Base-by-base conservation (phyloP, 352 stramenopile species). In the Pythium biforme region DNA sequence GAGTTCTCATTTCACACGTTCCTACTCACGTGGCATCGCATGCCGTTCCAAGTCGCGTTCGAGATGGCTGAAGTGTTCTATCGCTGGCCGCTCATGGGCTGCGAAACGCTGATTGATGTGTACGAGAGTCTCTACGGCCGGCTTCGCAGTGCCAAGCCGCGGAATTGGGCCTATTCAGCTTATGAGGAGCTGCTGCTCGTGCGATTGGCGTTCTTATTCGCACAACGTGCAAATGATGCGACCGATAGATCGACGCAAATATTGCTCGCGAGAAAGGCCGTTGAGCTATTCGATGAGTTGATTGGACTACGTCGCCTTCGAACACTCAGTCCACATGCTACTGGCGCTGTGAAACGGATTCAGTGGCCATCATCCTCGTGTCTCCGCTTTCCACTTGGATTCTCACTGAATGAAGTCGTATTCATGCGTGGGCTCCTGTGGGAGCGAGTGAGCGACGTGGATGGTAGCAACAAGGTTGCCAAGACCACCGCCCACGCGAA, bases 21-120 rank as follows among this genome's bases (percentile, higher is more conserved):
- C 29, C 57, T 90, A 4, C 48, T 89, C 1, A 70, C 76, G 9
- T 89, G 79, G 79, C 68, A 82, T 25, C 72, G 72, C 20, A 76
- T 90, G n/a, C 79, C 81, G 0, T 86, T 90, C 33, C 41, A 68
- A 17, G 25, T 89, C 5, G 85, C 75, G 47, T 89, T 86, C 40
- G 79, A 90, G 48, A 76, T 90, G 25, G 75, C 75, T 2, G 79
- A 90, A 59, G 72, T 75, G 12, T 57, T 86, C 2, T 89, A 90
- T 29, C 81, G 77, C 0, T 57, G 55, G 12, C 59, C 66, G 6
- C 33, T 19, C 3, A 55, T 61, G 25, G 25, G 64, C 3, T 20
- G 31, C 46, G 12, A 69, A 17, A 33, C 37, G 17, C 43, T 75
- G 2, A 73, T 87, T 12, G 75, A 87, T 27, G 63, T 82, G 23